A percentile compares a stretch with the other conserved stretches of the same genome.
phyloP scores from a whole-genome alignment of 352 stramenopile species.

The Peronosclerospora sorghi region DNA sequence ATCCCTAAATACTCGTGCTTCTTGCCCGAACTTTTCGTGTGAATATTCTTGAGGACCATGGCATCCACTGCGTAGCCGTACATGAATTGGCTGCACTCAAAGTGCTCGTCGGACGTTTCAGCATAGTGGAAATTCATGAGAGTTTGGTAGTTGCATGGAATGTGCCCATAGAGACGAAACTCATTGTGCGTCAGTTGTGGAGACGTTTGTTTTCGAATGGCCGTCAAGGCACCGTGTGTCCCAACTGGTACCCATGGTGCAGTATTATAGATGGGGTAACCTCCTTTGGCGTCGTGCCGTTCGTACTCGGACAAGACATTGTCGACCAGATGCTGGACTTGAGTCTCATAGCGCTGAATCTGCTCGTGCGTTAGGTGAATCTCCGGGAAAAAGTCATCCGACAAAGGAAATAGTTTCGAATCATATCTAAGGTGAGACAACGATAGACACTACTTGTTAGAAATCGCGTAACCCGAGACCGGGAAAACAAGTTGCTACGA shows the following conservation, averaged over 20 bases:
- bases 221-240: slow-evolving; percentile 21
- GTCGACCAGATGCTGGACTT: slow-evolving; percentile 21
- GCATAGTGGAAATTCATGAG: slow-evolving; percentile 65
- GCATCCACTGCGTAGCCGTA: slow-evolving; percentile 51
- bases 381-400: slow-evolving; percentile 29
- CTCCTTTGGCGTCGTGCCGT: slow-evolving; percentile 21
- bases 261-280: slow-evolving; percentile 17
- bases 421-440: slow-evolving; percentile 11
- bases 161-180: slow-evolving; percentile 46
- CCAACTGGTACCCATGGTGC: slow-evolving; percentile 21
- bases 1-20: slow-evolving; percentile 61
- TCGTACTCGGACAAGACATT: slow-evolving; percentile 26
- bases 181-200: slow-evolving; percentile 10
- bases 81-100: slow-evolving; percentile 64
- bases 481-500: slow-evolving; percentile 2
- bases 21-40: slow-evolving; percentile 26
- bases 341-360: slow-evolving; percentile 17
- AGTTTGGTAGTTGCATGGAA: slow-evolving; percentile 45
- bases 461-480: slow-evolving; percentile 10
- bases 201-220: slow-evolving; percentile 20
- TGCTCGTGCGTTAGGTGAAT: slow-evolving; percentile 22
- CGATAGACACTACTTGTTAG: slow-evolving; percentile 3
- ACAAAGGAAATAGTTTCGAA: slow-evolving; percentile 28
- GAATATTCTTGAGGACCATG: slow-evolving; percentile 62
- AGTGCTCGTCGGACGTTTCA: slow-evolving; percentile 43